These are phyloP conservation scores for Alternaria solani DNA, from an alignment of 2,329 filamentous ascomycete species.

Conservation along the genomic window DNA sequence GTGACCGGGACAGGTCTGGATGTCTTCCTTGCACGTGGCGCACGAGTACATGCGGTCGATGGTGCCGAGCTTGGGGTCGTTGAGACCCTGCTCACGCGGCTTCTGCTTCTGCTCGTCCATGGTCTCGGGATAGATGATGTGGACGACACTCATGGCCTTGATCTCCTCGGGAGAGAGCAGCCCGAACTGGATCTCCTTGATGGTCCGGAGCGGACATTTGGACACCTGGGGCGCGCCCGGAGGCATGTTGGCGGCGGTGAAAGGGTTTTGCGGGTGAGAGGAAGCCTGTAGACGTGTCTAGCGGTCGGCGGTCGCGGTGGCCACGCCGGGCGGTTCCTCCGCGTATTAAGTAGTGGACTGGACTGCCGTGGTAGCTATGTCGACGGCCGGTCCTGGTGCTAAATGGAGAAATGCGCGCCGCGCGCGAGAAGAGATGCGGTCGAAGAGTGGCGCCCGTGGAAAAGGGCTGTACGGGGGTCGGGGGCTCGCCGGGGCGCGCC, in stretches of 20 bases:
- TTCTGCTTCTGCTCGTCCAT: constrained; percentile 96
- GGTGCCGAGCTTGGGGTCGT: constrained; percentile 94
- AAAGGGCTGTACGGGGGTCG: constrained; percentile 41
- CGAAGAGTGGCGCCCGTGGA: constrained; percentile 35
- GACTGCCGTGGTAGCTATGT: constrained; percentile 31
- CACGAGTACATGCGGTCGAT: constrained; percentile 97
- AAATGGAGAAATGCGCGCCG: constrained; percentile 38
- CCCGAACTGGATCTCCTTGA: constrained; percentile 99
- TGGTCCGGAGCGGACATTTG: constrained; percentile 82
- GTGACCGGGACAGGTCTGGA: constrained; percentile 95
- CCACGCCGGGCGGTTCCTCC: constrained; percentile 41
- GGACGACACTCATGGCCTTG: constrained; percentile 96
- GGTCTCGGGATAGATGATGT: constrained; percentile 98
- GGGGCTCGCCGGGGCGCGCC: constrained; percentile 40
- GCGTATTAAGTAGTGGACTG: constrained; percentile 22
- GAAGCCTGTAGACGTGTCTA: constrained; percentile 22
- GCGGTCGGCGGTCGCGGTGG: constrained; percentile 36
- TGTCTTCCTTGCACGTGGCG: constrained; percentile 93
- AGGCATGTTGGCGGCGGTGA: constrained; percentile 66
- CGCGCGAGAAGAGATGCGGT: constrained; percentile 44
- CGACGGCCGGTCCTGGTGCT: constrained; percentile 20
- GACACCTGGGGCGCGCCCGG: constrained; percentile 83
- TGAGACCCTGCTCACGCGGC: constrained; percentile 89
- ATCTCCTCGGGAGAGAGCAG: constrained; percentile 98
- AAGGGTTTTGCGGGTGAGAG: constrained; percentile 12